phyloP scores from a whole-genome alignment of 441 rosid genomes.

The Populus tomentosa region DNA sequence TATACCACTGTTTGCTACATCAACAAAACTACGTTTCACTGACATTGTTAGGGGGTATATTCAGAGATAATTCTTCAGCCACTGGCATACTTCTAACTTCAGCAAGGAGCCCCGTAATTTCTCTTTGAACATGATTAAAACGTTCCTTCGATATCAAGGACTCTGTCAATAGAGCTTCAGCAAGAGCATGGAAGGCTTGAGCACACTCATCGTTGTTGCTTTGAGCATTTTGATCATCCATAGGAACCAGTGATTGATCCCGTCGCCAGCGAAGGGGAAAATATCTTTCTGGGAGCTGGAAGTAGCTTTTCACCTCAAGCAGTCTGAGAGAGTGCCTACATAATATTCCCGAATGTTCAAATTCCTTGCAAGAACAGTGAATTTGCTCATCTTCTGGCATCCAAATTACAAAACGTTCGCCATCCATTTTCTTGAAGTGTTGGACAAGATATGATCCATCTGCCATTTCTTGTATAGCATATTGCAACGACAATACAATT shows the following conservation, averaged over 20 bases:
- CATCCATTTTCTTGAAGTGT: conserved; percentile 82
- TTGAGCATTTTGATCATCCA: conserved; percentile 40
- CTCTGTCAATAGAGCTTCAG: conserved; percentile 59
- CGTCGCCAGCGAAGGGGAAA: conserved; percentile 64
- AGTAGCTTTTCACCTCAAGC: conserved; percentile 59
- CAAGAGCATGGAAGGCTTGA: conserved; percentile 60
- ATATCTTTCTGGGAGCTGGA: conserved; percentile 76
- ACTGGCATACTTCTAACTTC: conserved; percentile 56
- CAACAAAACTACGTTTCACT: conserved; percentile 32
- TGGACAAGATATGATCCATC: conserved; percentile 70
- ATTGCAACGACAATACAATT: conserved; percentile 70
- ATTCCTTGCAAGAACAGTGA: conserved; percentile 90
- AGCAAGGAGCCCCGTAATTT: conserved; percentile 56
- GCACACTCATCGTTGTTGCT: conserved; percentile 48
- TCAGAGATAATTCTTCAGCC: conserved; percentile 28
- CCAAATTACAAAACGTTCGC: conserved; percentile 65
- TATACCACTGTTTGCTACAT: conserved; percentile 10
- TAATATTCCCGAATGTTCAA: conserved; percentile 71
- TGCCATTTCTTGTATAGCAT: conserved; percentile 68
- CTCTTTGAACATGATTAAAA: conserved; percentile 50
- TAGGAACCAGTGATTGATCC: conserved; percentile 38
- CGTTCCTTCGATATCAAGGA: conserved; percentile 59
- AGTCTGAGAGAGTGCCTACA: conserved; percentile 80
- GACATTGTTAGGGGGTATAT: conserved; percentile 28
- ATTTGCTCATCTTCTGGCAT: conserved; percentile 71